Conservation (phyloP, 2,329 filamentous ascomycete species). For the Aspergillaceae sp. region DNA sequence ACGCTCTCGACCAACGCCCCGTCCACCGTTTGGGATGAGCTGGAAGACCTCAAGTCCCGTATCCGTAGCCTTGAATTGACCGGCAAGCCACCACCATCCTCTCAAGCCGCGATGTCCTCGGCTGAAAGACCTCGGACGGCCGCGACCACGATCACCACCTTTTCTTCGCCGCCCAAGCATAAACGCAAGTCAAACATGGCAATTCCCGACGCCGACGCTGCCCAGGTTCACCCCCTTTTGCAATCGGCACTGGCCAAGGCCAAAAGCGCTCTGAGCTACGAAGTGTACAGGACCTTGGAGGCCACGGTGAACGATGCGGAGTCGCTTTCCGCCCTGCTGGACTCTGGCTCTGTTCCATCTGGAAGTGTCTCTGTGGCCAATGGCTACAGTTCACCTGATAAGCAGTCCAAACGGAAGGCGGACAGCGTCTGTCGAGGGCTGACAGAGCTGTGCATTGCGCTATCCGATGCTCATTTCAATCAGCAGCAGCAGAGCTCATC, state of each 20-base stretch:
- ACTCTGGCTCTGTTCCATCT: conserved; percentile 57
- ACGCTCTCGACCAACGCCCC: conserved; percentile 80
- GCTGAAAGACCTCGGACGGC: conserved; percentile 83
- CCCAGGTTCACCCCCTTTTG: conserved; percentile 65
- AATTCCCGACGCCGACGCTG: conserved; percentile 26
- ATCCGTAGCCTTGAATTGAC: conserved; percentile 85
- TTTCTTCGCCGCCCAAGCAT: conserved; percentile 81
- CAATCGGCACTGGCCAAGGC: conserved; percentile 73
- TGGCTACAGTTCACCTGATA: conserved; percentile 51
- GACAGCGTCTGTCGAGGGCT: conserved; percentile 88
- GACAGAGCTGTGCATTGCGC: conserved; percentile 81
- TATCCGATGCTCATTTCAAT: conserved; percentile 53
- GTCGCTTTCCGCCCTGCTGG: conserved; percentile 67
- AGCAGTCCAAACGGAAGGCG: conserved; percentile 79
- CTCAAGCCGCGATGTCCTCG: conserved; percentile 67
- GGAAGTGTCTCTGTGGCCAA: conserved; percentile 28
- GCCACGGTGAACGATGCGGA: conserved; percentile 74
- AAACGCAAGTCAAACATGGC: conserved; percentile 43
- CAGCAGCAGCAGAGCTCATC: conserved; percentile 17
- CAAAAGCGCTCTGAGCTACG: conserved; percentile 57
- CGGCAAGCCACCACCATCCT: conserved; percentile 75
- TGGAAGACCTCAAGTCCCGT: conserved; percentile 89
- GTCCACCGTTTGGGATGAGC: conserved; percentile 93
- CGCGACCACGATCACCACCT: conserved; percentile 80
- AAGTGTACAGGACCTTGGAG: conserved; percentile 73